Percentiles rank a stretch among this genome's conserved stretches.
phyloP scores from a whole-genome alignment of 495 filamentous ascomycete genomes.

The Lentithecium fluviatile region DNA sequence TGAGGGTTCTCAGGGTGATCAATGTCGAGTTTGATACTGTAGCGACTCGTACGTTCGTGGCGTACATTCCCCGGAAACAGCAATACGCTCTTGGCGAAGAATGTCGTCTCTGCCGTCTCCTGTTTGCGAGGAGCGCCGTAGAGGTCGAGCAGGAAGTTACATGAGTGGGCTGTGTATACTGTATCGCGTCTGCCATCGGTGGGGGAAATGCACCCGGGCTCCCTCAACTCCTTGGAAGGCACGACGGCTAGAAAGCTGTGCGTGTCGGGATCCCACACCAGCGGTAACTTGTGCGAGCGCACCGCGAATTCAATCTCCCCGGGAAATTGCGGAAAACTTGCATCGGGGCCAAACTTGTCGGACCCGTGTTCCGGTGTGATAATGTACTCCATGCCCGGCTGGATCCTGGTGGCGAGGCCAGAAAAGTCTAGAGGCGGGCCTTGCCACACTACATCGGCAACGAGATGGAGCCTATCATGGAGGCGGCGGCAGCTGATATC shows the following conservation, averaged over 20 bases:
- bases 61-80: conserved; percentile 20
- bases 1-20: too few relatives aligned
- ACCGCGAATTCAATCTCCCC: conserved; percentile 7
- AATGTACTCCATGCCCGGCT: conserved; percentile 13
- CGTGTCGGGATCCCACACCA: conserved; percentile 12
- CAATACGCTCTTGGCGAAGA: conserved; percentile 1
- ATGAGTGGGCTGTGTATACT: not conserved
- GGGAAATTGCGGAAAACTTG: not conserved
- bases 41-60: conserved; percentile 24
- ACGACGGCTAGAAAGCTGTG: conserved; percentile 20
- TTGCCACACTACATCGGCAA: conserved; percentile 21
- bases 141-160: too few relatives aligned
- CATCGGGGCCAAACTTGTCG: not conserved
- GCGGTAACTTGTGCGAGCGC: not conserved
- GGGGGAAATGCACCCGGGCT: not conserved
- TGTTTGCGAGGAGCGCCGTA: not conserved
- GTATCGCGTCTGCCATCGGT: not conserved
- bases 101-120: conserved; percentile 8
- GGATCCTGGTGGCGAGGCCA: not conserved
- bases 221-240: not conserved
- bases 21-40: conserved; percentile 19
- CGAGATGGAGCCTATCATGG: not conserved
- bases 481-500: not conserved
- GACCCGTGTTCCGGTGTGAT: conserved; percentile 9
- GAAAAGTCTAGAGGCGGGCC: conserved; percentile 9